Base-by-base conservation (phyloP, 164 flowering plant species). In the Nymphaea thermarum region DNA sequence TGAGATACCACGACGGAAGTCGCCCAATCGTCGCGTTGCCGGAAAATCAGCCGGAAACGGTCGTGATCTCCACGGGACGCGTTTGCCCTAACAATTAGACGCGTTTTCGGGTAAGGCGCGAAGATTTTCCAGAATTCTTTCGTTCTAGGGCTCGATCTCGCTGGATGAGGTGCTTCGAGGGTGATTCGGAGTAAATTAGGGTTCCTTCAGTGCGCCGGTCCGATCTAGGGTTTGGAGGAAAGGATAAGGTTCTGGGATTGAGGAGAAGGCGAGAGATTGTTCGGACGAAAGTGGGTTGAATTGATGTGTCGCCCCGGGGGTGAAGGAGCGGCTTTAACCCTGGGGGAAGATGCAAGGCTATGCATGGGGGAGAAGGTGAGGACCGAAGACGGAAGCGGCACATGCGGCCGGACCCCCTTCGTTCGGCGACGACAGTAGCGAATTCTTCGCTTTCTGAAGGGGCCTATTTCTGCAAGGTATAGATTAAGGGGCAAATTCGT, bases 311-410 rank as follows among this genome's bases (percentile, higher is more conserved):
- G 71, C 74, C 72, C 73, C 42, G 47, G 63, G 43, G 66, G 66
- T 3, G 57, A 8, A 8, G 57, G 3, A 51, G 57, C 12, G 36
- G 36, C 36, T 25, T 25, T 25, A 51, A 51, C 6, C 66, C 55
- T 43, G 36, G 77, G 81, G 69, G 81, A 81, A 78, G 81, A 84
- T 85, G 88, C 82, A 72, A 81, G 84, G 81, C 76, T 81, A 80
- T 86, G 88, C 88, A 82, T 86, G 88, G 85, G 84, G 74, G 76
- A 78, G 80, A 72, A 77, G 81, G 80, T 81, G 88, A 82, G 78
- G 80, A 77, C 70, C 68, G 82, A 83, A 74, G 77, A 75, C 75
- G 79, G 78, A 70, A 76, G 67, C 82, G 74, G 88, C 89, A 85
- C 85, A 88, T 88, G 94, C 82, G 77, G 83, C 71, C 87, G 45